These are phyloP conservation scores for Canavalia gladiata DNA, from an alignment of 306 rosid genomes.

Conservation along the genomic window DNA sequence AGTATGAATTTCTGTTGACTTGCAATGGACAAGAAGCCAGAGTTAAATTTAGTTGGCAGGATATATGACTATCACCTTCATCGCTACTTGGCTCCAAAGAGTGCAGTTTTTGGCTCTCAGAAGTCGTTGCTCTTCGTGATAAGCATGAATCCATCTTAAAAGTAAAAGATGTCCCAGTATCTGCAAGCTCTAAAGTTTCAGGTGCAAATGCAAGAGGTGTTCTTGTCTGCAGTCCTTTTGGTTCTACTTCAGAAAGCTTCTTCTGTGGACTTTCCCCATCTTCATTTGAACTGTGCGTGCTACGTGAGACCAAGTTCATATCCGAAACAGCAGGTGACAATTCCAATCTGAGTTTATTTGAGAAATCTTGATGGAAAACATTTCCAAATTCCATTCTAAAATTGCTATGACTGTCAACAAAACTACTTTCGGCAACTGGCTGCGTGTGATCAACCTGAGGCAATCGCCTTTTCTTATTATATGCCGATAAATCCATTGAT, in stretches of 20 bases:
- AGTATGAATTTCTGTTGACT: constrained; percentile 60
- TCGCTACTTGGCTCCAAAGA: constrained; percentile 78
- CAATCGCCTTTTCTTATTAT: constrained; percentile 87
- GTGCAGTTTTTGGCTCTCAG: constrained; percentile 63
- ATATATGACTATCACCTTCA: constrained; percentile 82
- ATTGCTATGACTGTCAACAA: constrained; percentile 73
- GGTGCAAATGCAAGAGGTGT: constrained; percentile 63
- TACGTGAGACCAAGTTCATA: constrained; percentile 77
- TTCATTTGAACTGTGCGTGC: constrained; percentile 94
- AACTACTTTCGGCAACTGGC: constrained; percentile 64
- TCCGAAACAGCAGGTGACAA: constrained; percentile 86
- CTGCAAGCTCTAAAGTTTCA: constrained; percentile 88
- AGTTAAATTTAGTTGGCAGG: constrained; percentile 90
- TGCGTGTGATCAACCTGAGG: constrained; percentile 68
- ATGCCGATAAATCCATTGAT: constrained; percentile 80
- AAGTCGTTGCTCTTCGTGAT: constrained; percentile 54
- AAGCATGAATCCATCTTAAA: constrained; percentile 78
- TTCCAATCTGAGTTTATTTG: constrained; percentile 82
- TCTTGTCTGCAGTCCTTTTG: constrained; percentile 63
- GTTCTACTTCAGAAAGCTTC: constrained; percentile 67
- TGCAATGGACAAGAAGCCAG: constrained; percentile 82
- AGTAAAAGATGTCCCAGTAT: constrained; percentile 88
- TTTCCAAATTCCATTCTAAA: constrained; percentile 75
- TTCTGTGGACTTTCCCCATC: constrained; percentile 71
- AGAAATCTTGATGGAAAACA: constrained; percentile 86